Percentiles rank a stretch among this genome's conserved stretches.
These are phyloP conservation scores for Plasmodium adleri DNA, from an alignment of 169 alveolate species.

Conservation along the genomic window DNA sequence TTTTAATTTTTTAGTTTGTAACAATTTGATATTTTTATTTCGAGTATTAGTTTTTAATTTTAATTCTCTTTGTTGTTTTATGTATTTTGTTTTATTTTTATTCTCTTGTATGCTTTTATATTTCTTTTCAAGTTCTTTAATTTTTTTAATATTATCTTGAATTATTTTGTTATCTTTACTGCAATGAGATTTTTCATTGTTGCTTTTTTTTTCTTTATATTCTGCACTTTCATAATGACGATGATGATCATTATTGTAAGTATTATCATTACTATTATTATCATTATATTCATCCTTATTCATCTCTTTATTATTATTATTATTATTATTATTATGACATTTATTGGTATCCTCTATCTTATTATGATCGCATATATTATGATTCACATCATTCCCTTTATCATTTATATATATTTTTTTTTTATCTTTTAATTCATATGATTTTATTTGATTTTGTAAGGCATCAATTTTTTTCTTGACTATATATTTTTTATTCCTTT, in stretches of 20 bases:
- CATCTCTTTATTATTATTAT: too few relatives aligned
- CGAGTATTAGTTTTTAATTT: constrained; percentile 38
- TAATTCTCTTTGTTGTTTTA: constrained; percentile 25
- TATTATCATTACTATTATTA: neutral
- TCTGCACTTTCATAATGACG: neutral
- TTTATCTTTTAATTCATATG: too few relatives aligned
- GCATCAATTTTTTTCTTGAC: constrained; percentile 3
- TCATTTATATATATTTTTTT: too few relatives aligned
- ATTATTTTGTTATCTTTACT: constrained; percentile 40
- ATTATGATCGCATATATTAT: too few relatives aligned
- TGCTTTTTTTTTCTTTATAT: neutral
- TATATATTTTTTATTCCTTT: too few relatives aligned
- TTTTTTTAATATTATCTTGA: constrained; percentile 56
- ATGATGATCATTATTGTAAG: neutral
- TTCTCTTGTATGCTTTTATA: constrained; percentile 44
- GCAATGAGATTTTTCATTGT: constrained; percentile 1
- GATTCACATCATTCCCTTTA: too few relatives aligned
- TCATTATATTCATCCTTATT: too few relatives aligned
- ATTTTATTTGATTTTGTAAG: too few relatives aligned
- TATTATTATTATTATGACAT: too few relatives aligned
- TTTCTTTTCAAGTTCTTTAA: constrained; percentile 64
- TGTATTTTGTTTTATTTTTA: constrained; percentile 40
- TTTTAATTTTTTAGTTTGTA: constrained; percentile 48
- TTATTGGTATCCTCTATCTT: too few relatives aligned
- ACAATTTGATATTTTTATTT: constrained; percentile 51